A percentile compares a stretch with the other conserved stretches of the same genome.
phyloP scores from a whole-genome alignment of 306 rosid species.

The apple (Malus domestica) region DNA sequence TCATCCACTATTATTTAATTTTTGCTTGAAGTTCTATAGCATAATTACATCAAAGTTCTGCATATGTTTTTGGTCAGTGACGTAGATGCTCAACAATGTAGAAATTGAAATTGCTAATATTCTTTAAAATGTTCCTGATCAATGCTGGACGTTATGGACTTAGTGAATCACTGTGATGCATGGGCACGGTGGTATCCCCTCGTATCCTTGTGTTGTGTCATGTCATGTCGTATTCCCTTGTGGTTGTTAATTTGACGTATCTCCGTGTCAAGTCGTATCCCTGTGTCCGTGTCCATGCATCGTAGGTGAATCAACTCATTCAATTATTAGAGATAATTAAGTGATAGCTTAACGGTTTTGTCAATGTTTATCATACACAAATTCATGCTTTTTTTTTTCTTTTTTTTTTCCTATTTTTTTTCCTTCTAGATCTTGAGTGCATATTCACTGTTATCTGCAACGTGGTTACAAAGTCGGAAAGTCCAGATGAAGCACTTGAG shows the following conservation, averaged over 20 bases:
- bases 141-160: neutral
- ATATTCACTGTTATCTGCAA: conserved; percentile 75
- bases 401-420: neutral
- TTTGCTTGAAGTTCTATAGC: neutral
- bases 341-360: neutral
- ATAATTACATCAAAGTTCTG: neutral
- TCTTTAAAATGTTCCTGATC: neutral
- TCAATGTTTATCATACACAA: neutral
- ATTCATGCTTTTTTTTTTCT: neutral
- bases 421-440: conserved; percentile 65
- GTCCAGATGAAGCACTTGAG: conserved; percentile 68
- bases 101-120: neutral
- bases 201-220: too few species aligned
- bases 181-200: too few species aligned
- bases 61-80: neutral
- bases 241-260: too few species aligned
- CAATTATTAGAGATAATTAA: neutral
- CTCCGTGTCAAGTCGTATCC: too few species aligned
- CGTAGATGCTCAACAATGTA: neutral
- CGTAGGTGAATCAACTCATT: neutral
- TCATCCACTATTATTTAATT: neutral
- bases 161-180: too few species aligned
- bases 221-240: too few species aligned
- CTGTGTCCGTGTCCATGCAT: too few species aligned
- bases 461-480: conserved; percentile 67